Percentiles rank a stretch among this genome's conserved stretches.
phyloP scores from a whole-genome alignment of 345 rosid genomes.

The Excoecaria agallocha region DNA sequence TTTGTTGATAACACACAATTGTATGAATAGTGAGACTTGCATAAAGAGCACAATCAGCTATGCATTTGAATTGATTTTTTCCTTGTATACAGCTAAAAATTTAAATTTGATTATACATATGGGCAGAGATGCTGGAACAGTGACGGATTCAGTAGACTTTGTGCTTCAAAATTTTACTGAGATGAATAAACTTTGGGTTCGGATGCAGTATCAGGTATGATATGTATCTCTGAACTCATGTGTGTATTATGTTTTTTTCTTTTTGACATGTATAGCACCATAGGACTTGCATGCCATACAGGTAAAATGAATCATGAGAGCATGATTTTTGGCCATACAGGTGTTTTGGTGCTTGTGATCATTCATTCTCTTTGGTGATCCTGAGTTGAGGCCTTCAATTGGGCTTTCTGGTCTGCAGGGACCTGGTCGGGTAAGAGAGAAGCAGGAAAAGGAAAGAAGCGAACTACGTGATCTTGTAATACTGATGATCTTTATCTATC shows the following conservation, averaged over 20 bases:
- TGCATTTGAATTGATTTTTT: neutral
- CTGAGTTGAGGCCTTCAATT: slow-evolving; percentile 95
- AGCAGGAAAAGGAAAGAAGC: slow-evolving; percentile 95
- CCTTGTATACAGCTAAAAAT: neutral
- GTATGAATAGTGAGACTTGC: neutral
- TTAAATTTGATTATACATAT: slow-evolving; percentile 1
- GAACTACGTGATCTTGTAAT: slow-evolving; percentile 99
- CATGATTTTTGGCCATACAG: slow-evolving; percentile 96
- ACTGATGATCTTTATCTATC: slow-evolving; percentile 40
- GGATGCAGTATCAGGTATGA: slow-evolving; percentile 99
- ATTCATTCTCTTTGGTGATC: slow-evolving; percentile 88
- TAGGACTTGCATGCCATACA: slow-evolving; percentile 58
- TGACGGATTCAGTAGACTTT: slow-evolving; percentile 85
- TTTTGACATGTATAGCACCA: slow-evolving; percentile 46
- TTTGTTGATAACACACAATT: neutral
- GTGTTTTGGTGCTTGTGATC: slow-evolving; percentile 90
- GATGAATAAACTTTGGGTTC: slow-evolving; percentile 99
- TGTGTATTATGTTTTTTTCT: slow-evolving; percentile 31
- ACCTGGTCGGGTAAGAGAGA: slow-evolving; percentile 94
- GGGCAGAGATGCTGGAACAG: slow-evolving; percentile 83
- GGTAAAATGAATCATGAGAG: slow-evolving; percentile 65
- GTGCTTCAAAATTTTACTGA: slow-evolving; percentile 92
- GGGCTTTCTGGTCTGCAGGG: slow-evolving; percentile 99
- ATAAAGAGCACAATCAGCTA: neutral
- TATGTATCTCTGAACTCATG: slow-evolving; percentile 42